These are phyloP conservation scores for Lasiodiplodia citricola DNA, from an alignment of 2,329 filamentous ascomycete species.

Conservation along the genomic window DNA sequence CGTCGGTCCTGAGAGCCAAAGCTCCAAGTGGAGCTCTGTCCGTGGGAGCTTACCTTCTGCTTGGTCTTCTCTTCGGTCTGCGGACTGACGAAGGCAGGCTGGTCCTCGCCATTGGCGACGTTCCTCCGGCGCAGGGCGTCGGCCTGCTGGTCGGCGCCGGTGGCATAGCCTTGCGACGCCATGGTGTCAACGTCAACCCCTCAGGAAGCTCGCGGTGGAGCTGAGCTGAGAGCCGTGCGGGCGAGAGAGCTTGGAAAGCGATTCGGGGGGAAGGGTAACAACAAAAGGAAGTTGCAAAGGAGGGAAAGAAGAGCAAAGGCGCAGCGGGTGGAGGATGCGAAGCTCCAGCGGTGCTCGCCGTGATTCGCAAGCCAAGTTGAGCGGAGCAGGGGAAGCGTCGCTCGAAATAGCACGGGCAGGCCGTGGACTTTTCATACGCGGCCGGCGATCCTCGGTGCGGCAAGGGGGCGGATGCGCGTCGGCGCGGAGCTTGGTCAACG, in stretches of 20 bases:
- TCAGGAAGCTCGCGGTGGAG: slow-evolving; percentile 25
- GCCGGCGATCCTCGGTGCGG: slow-evolving; percentile 25
- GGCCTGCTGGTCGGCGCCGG: slow-evolving; percentile 48
- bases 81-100: slow-evolving; percentile 39
- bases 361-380: slow-evolving; percentile 26
- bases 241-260: background rate
- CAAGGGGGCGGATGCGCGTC: slow-evolving; percentile 21
- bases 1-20: slow-evolving; percentile 7
- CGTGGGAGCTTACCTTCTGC: slow-evolving; percentile 47
- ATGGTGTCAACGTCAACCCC: slow-evolving; percentile 26
- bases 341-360: slow-evolving; percentile 22
- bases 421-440: slow-evolving; percentile 25
- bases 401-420: slow-evolving; percentile 26
- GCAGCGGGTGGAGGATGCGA: slow-evolving; percentile 20
- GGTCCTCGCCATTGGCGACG: slow-evolving; percentile 39
- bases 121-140: slow-evolving; percentile 55
- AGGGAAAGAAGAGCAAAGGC: slow-evolving; percentile 24
- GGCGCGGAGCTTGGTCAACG: slow-evolving; percentile 21
- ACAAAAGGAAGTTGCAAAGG: slow-evolving; percentile 16
- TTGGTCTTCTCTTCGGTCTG: slow-evolving; percentile 52
- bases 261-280: background rate
- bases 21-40: slow-evolving; percentile 14
- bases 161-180: slow-evolving; percentile 33
- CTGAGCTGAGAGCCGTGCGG: slow-evolving; percentile 15
- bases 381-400: slow-evolving; percentile 26